phyloP scores from a whole-genome alignment of 495 filamentous ascomycete genomes.

The Clavariopsis aquatica region DNA sequence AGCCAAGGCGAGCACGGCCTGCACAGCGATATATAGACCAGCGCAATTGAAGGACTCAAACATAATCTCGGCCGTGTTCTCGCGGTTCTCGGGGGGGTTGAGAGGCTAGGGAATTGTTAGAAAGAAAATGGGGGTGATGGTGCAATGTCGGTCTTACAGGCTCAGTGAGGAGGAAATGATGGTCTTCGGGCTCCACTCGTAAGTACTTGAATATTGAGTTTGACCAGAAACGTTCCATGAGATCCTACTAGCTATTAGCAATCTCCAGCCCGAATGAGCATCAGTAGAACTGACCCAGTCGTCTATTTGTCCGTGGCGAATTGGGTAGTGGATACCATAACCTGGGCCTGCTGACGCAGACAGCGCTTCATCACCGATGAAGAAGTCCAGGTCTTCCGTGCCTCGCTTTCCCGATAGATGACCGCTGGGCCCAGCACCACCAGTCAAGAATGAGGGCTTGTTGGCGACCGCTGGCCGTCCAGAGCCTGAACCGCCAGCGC shows the following conservation, averaged over 20 bases:
- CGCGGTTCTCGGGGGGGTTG: conserved; percentile 97
- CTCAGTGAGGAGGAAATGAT: conserved; percentile 96
- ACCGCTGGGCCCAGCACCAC: conserved; percentile 76
- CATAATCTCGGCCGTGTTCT: conserved; percentile 99
- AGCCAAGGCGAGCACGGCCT: conserved; percentile 93
- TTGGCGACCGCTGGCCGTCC: conserved; percentile 86
- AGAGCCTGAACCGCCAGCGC: conserved; percentile 72
- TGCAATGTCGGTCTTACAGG: conserved; percentile 62
- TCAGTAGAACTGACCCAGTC: conserved; percentile 72
- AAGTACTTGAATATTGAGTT: conserved; percentile 99
- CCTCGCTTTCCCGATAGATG: conserved; percentile 90
- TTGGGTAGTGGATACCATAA: conserved; percentile 95
- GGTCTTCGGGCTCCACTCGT: conserved; percentile 95
- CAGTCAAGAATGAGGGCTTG: conserved; percentile 93
- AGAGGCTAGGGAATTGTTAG: conserved; percentile 63
- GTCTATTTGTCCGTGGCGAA: conserved; percentile 95
- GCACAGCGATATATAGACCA: conserved; percentile 97
- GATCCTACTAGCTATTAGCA: conserved; percentile 60
- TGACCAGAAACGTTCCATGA: conserved; percentile 99
- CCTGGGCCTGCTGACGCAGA: conserved; percentile 80
- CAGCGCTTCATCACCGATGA: conserved; percentile 96
- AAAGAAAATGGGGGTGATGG: background rate
- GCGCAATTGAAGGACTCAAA: conserved; percentile 99
- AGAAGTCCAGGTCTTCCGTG: conserved; percentile 97
- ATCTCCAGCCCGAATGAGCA: background rate